Percentiles rank a stretch among this genome's conserved stretches.
phyloP scores from a whole-genome alignment of 2,329 filamentous ascomycete genomes.

The Fusarium oligoseptatum region DNA sequence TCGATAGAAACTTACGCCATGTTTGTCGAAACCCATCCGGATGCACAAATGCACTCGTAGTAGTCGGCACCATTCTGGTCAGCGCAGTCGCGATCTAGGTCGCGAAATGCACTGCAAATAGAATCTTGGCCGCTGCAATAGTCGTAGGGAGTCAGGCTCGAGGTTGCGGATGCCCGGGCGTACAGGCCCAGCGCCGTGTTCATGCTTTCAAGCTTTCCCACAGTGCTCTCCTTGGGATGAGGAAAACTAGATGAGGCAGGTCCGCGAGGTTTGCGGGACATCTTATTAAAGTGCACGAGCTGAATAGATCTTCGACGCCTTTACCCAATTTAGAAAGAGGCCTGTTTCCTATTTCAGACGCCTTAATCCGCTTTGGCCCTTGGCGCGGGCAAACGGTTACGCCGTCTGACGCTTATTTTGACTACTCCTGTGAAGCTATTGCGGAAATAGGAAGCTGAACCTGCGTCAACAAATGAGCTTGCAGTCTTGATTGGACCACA shows the following conservation, averaged over 20 bases:
- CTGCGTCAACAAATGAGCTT: not conserved
- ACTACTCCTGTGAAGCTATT: not conserved
- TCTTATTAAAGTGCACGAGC: not conserved
- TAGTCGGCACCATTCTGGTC: slow-evolving; percentile 2
- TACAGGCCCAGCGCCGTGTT: not conserved
- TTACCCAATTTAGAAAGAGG: not conserved
- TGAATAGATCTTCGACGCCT: not conserved
- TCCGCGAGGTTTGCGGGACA: not conserved
- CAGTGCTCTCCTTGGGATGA: not conserved
- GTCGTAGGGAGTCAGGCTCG: slow-evolving; percentile 1
- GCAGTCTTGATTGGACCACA: not conserved
- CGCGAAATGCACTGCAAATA: not conserved
- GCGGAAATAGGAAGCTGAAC: not conserved
- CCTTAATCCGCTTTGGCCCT: not conserved
- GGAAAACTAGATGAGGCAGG: not conserved
- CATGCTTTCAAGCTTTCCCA: not conserved
- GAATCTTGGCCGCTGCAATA: slow-evolving; percentile 2
- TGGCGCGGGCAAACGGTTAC: not conserved
- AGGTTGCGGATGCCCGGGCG: slow-evolving; percentile 3
- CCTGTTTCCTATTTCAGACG: not conserved
- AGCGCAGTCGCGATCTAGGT: not conserved
- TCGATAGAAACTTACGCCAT: not conserved
- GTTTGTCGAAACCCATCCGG: slow-evolving; percentile 1
- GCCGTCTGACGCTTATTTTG: slow-evolving; percentile 3
- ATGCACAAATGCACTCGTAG: slow-evolving; percentile 1